A percentile compares a stretch with the other conserved stretches of the same genome.
These are phyloP conservation scores for Allantophomopsis lycopodina DNA, from an alignment of 2,329 filamentous ascomycete species.

Conservation along the genomic window DNA sequence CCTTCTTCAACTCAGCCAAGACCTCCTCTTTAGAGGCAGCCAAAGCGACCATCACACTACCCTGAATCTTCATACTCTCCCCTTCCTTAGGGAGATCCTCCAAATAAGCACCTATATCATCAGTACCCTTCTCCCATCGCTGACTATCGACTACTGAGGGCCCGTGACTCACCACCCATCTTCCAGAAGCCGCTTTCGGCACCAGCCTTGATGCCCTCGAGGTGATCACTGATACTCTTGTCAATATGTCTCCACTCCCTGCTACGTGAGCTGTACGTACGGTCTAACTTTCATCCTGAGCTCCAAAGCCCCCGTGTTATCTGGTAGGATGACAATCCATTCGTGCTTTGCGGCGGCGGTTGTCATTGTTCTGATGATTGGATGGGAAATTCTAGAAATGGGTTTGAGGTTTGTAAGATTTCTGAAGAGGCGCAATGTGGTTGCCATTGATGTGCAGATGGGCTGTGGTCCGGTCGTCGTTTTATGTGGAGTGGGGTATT, in stretches of 20 bases:
- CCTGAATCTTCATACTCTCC: slow-evolving; percentile 50
- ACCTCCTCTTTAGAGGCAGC: slow-evolving; percentile 60
- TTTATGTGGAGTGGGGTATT: too few species aligned
- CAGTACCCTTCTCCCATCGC: background rate
- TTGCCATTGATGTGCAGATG: slow-evolving; percentile 1
- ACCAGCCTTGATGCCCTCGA: slow-evolving; percentile 31
- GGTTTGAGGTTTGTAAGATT: too few species aligned
- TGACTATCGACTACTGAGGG: background rate
- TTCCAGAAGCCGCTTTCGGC: slow-evolving; percentile 43
- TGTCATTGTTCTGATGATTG: background rate
- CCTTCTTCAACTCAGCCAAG: slow-evolving; percentile 48
- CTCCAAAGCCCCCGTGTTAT: slow-evolving; percentile 42
- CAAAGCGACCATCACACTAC: slow-evolving; percentile 54
- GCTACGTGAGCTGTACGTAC: slow-evolving; percentile 23
- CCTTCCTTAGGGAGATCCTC: slow-evolving; percentile 50
- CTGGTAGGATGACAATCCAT: slow-evolving; percentile 57
- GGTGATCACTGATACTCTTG: slow-evolving; percentile 10
- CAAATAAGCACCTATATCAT: slow-evolving; percentile 45
- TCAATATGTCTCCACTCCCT: background rate
- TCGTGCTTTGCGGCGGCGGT: slow-evolving; percentile 30
- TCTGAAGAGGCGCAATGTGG: too few species aligned
- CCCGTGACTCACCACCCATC: slow-evolving; percentile 41
- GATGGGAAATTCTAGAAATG: too few species aligned
- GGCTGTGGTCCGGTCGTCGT: background rate
- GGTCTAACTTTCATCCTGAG: slow-evolving; percentile 48